These are phyloP conservation scores for Cladosporium colombiae DNA, from an alignment of 2,329 filamentous ascomycete species.

Conservation along the genomic window DNA sequence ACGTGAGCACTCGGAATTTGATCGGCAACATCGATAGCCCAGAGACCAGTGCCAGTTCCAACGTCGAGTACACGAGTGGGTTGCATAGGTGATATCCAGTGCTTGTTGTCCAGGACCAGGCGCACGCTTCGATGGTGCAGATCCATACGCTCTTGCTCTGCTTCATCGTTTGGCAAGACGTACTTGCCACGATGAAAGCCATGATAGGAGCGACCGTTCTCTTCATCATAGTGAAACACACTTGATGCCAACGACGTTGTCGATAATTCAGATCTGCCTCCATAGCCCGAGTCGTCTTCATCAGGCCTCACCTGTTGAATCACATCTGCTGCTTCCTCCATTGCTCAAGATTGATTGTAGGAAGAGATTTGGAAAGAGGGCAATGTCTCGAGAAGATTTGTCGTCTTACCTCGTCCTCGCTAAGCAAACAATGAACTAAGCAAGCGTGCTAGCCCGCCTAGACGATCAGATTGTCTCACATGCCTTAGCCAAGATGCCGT, in stretches of 20 bases:
- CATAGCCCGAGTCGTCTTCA: slow-evolving; percentile 25
- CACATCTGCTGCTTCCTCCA: not conserved
- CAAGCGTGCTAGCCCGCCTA: not conserved
- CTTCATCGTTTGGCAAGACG: slow-evolving; percentile 33
- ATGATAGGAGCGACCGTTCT: slow-evolving; percentile 30
- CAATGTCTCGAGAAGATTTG: not conserved
- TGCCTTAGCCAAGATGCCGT: not conserved
- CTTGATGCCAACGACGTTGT: slow-evolving; percentile 26
- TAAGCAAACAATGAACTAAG: not conserved
- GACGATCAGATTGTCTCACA: not conserved
- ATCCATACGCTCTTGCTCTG: slow-evolving; percentile 30
- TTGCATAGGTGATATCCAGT: slow-evolving; percentile 23
- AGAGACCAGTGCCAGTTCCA: slow-evolving; percentile 32
- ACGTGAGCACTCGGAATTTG: slow-evolving; percentile 27
- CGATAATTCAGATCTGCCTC: slow-evolving; percentile 18
- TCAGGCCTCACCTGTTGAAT: not conserved
- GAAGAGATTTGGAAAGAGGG: not conserved
- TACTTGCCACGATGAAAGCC: slow-evolving; percentile 27
- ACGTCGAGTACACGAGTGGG: slow-evolving; percentile 24
- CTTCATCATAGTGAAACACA: slow-evolving; percentile 28
- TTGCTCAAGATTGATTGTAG: not conserved
- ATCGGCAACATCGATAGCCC: slow-evolving; percentile 40
- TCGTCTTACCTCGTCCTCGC: not conserved
- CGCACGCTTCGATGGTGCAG: slow-evolving; percentile 26
- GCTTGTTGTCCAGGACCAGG: slow-evolving; percentile 23